These are phyloP conservation scores for Letharia columbiana DNA, from an alignment of 495 filamentous ascomycete species.

Conservation along the genomic window DNA sequence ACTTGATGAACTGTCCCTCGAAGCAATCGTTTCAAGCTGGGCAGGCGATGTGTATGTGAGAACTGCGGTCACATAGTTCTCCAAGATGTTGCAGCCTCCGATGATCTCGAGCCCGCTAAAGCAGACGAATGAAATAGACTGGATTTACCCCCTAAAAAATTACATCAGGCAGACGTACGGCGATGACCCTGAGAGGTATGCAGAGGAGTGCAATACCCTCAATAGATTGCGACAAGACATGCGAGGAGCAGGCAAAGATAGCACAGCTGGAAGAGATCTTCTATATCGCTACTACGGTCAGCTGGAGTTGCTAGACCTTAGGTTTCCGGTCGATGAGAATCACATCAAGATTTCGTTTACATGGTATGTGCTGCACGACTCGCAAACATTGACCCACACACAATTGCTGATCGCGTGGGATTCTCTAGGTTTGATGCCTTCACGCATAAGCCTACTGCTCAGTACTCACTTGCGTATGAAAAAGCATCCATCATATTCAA, in stretches of 20 bases:
- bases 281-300: slow-evolving; percentile 97
- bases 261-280: slow-evolving; percentile 84
- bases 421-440: slow-evolving; percentile 86
- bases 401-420: slow-evolving; percentile 12
- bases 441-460: slow-evolving; percentile 89
- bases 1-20: neutral
- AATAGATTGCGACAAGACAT: slow-evolving; percentile 98
- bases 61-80: neutral
- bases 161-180: slow-evolving; percentile 93
- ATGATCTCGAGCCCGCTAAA: slow-evolving; percentile 93
- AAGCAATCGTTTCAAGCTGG: slow-evolving; percentile 1
- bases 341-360: slow-evolving; percentile 99
- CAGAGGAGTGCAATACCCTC: slow-evolving; percentile 88
- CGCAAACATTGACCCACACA: neutral
- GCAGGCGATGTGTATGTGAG: neutral
- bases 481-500: slow-evolving; percentile 99
- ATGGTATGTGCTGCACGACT: slow-evolving; percentile 52
- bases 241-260: slow-evolving; percentile 95
- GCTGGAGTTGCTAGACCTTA: slow-evolving; percentile 83
- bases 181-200: slow-evolving; percentile 91
- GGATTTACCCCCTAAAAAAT: slow-evolving; percentile 83
- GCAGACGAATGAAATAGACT: slow-evolving; percentile 99
- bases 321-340: slow-evolving; percentile 96
- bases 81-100: slow-evolving; percentile 66
- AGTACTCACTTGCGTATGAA: slow-evolving; percentile 94